phyloP scores from a whole-genome alignment of 768 basidiomycete species.

The Boletus tomentosulus region DNA sequence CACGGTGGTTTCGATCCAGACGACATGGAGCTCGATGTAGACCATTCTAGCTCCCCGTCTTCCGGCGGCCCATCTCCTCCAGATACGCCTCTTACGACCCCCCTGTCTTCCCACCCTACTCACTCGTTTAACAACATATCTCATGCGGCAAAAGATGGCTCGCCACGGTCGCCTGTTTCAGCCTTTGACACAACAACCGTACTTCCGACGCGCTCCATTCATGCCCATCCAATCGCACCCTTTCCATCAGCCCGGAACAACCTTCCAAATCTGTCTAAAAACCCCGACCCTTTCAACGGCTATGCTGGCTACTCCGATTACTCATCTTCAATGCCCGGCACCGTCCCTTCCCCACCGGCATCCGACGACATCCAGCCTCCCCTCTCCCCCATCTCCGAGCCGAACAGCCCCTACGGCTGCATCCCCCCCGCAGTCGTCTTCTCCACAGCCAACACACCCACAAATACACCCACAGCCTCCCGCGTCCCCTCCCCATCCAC shows the following conservation, averaged over 20 bases:
- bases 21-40: slow-evolving; percentile 77
- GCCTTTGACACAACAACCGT: slow-evolving; percentile 54
- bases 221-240: slow-evolving; percentile 35
- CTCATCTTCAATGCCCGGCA: slow-evolving; percentile 58
- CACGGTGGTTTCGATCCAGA: slow-evolving; percentile 59
- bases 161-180: slow-evolving; percentile 36
- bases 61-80: slow-evolving; percentile 37
- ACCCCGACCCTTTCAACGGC: slow-evolving; percentile 58
- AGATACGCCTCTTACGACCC: slow-evolving; percentile 43
- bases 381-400: slow-evolving; percentile 29
- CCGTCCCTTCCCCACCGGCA: slow-evolving; percentile 35
- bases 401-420: slow-evolving; percentile 40
- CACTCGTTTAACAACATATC: slow-evolving; percentile 31
- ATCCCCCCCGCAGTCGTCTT: slow-evolving; percentile 67
- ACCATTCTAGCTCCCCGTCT: slow-evolving; percentile 53
- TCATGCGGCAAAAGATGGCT: slow-evolving; percentile 26
- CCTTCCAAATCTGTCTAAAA: slow-evolving; percentile 28
- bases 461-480: slow-evolving; percentile 46
- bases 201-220: slow-evolving; percentile 42
- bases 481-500: slow-evolving; percentile 34
- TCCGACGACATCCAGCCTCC: slow-evolving; percentile 27
- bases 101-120: slow-evolving; percentile 34
- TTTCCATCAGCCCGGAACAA: slow-evolving; percentile 29
- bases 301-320: slow-evolving; percentile 69
- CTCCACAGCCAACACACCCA: slow-evolving; percentile 43